Evolutionary conservation across 2,329 filamentous ascomycete genomes (phyloP), one percentile per base, ranked within the genome.

Genomic region (Penicillium sumatraense): DNA sequence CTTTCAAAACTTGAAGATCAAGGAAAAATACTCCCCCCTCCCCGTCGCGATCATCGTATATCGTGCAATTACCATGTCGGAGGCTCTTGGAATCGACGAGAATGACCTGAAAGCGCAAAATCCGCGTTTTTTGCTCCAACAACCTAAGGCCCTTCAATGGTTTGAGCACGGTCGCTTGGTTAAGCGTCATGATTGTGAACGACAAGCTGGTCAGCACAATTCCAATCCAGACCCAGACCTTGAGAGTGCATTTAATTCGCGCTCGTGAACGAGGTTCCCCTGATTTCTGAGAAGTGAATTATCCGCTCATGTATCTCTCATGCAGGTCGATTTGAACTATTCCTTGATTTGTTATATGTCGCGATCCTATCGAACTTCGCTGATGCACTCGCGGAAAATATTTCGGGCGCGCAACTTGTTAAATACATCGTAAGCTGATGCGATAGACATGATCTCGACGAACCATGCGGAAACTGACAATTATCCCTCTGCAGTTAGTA

Each of bases 341-440:
- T 82, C 56, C 75, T 82, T 1, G 80, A 81, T 51, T 66, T 82
- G 33, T 65, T 81, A 9, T 81, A 79, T 72, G 78, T 81, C 46
- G 78, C 77, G 11, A 80, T 81, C 36, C 71, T 81, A n/a, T 80
- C 79, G 46, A 81, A 79, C 60, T 80, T 82, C 53, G 79, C 78
- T 49, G 79, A 81, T 51, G 73, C 78, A 33, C 72, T 81, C 14
- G 75, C 75, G 23, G 79, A 81, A 55, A 68, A 80, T 44, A 73
- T 79, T 8, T 70, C 77, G 23, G 78, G 78, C 20, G 65, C 66
- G 18, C 73, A 77, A 29, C 70, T 81, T 5, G 75, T 75, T 49
- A 81, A 81, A 64, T 81, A 80, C 61, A 71, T 81, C 24, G 67
- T 69, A 49, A 56, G 63, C 5, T 42, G 7, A 9, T 13, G 26